Conservation (phyloP, 805 yeast species). For the Candida schatavii region DNA sequence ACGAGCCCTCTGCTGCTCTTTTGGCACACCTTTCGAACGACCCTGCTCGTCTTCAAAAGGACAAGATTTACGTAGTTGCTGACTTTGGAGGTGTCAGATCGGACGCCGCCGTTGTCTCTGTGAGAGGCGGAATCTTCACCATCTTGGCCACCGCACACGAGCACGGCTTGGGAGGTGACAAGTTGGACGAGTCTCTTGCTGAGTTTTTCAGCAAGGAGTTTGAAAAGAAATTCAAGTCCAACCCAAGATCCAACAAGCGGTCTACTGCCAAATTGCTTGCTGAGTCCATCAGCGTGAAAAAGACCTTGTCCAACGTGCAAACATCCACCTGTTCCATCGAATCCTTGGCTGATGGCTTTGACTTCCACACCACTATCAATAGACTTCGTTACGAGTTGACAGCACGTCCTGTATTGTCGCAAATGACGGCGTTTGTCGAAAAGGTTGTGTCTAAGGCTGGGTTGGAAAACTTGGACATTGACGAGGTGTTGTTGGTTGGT, state of each 20-base stretch:
- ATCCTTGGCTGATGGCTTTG: slow-evolving; percentile 89
- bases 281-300: slow-evolving; percentile 80
- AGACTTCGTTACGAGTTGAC: slow-evolving; percentile 90
- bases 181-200: slow-evolving; percentile 74
- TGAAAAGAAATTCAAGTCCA: slow-evolving; percentile 77
- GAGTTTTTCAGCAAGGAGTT: slow-evolving; percentile 91
- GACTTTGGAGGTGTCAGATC: slow-evolving; percentile 96
- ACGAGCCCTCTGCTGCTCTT: slow-evolving; percentile 90
- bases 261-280: slow-evolving; percentile 85
- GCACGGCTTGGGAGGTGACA: slow-evolving; percentile 80
- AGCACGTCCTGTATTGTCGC: slow-evolving; percentile 71
- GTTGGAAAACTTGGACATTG: slow-evolving; percentile 79
- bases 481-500: slow-evolving; percentile 89
- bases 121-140: slow-evolving; percentile 92
- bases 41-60: slow-evolving; percentile 50
- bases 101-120: slow-evolving; percentile 91
- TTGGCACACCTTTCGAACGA: slow-evolving; percentile 67
- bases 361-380: slow-evolving; percentile 89
- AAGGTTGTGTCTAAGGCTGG: slow-evolving; percentile 76
- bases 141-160: slow-evolving; percentile 83
- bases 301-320: slow-evolving; percentile 87
- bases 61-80: slow-evolving; percentile 84
- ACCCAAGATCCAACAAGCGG: slow-evolving; percentile 78
- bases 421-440: slow-evolving; percentile 76
- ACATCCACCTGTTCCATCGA: slow-evolving; percentile 91